Evolutionary conservation across 179 eudicot genomes (phyloP).

Genomic region (Actinidia arguta): DNA sequence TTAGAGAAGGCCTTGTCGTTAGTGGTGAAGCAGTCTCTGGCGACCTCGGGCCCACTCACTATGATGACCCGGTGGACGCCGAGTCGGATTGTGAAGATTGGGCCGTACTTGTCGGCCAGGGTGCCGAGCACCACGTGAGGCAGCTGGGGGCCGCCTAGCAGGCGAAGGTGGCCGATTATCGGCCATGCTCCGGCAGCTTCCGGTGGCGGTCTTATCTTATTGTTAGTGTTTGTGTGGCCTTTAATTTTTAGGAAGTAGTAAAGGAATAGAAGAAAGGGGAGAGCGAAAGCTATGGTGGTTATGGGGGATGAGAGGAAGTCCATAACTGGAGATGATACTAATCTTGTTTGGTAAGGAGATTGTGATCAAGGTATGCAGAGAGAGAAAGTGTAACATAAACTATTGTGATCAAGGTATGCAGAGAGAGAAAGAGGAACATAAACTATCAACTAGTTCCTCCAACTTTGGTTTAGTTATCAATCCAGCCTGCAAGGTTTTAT

Average conservation of each 20-base stretch:
- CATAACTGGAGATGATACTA: too few relatives aligned
- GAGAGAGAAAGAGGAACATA: too few relatives aligned
- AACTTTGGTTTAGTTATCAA: too few relatives aligned
- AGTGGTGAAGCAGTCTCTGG: constrained; percentile 37
- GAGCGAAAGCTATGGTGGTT: neutral
- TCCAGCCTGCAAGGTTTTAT: too few relatives aligned
- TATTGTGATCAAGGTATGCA: too few relatives aligned
- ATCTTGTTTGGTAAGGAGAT: too few relatives aligned
- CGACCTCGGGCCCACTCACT: constrained; percentile 26
- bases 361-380: too few relatives aligned
- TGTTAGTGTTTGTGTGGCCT: neutral
- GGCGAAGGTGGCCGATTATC: constrained; percentile 32
- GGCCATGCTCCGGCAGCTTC: constrained; percentile 36
- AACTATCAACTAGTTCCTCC: too few relatives aligned
- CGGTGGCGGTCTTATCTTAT: neutral
- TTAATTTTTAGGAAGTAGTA: neutral
- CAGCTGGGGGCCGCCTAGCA: neutral
- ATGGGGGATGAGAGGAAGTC: neutral
- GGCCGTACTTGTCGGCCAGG: constrained; percentile 31
- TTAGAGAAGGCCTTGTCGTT: constrained; percentile 25
- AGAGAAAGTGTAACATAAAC: too few relatives aligned
- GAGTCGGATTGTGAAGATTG: constrained; percentile 33
- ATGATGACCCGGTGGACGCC: constrained; percentile 31
- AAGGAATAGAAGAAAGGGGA: neutral
- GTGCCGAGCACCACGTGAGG: neutral